Base-by-base conservation (phyloP, 1,139 yeast genomes). In the Yamadazyma mexicana region DNA sequence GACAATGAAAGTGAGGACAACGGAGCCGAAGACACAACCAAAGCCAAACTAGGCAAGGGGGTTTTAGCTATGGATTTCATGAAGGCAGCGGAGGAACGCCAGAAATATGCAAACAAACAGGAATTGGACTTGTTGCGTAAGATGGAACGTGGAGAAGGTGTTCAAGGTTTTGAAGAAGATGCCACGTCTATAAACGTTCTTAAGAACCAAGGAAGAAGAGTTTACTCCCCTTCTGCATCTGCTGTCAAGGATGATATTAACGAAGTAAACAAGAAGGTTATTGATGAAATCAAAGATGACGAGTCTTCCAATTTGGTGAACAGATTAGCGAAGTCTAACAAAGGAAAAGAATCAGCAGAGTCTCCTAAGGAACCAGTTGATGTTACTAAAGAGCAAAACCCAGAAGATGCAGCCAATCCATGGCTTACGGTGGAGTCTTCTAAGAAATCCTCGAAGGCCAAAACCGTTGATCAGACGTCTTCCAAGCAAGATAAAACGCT, bases 61-160 rank as follows among this genome's bases (percentile, higher is more conserved):
- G 83, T 92, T 20, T 66, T 91, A 69, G 85, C 81, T 34, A 92
- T 92, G 98, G 95, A 89, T 50, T 92, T 92, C 60, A 89, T 91
- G 96, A 82, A 77, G 51, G 85, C 83, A 47, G 97, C 96, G 2
- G 92, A 83, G 48, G 82, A 79, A 37, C 75, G 80, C 53, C 75
- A 77, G 48, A 75, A 66, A 43, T 71, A 73, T 43, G 77, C 73
- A 33, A 86, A 85, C 57, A 62, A 71, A 40, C 69, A 72, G 47
- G 75, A 76, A 31, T 58, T 83, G 35, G 78, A 73, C 40, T 66
- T 66, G 35, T 58, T 88, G 44, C 73, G 75, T 48, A 68, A 63
- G 37, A 46, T 75, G 43, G 70, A 66, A 44, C 60, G 63, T 30
- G 80, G 75, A 17, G 74, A 62, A 17, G 62, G 68, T 17, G 67